A percentile compares a stretch with the other conserved stretches of the same genome.
Conservation (phyloP, 2,329 filamentous ascomycete species). For the Thielaviopsis populi region DNA sequence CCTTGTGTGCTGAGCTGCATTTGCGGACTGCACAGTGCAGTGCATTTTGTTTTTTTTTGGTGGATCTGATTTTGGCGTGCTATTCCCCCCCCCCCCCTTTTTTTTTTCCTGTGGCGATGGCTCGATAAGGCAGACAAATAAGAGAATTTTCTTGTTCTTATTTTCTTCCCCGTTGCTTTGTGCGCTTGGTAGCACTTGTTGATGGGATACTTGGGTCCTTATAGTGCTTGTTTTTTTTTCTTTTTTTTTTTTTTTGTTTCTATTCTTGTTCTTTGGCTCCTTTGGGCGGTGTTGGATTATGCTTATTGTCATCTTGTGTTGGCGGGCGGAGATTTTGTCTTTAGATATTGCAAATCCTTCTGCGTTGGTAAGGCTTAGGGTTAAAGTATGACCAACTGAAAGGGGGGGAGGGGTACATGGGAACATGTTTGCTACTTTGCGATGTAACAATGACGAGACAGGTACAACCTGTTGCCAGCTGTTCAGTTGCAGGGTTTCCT, state of each 20-base stretch:
- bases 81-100: too few relatives aligned
- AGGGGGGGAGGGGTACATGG: not conserved
- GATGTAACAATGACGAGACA: not conserved
- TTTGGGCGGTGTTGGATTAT: constrained; percentile 1
- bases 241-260: not conserved
- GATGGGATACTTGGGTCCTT: not conserved
- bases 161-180: not conserved
- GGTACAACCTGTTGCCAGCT: not conserved
- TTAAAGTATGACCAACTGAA: not conserved
- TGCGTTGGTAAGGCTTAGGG: not conserved
- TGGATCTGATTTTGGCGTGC: not conserved
- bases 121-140: not conserved
- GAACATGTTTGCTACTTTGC: not conserved
- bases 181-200: not conserved
- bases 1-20: not conserved
- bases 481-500: not conserved
- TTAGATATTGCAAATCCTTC: not conserved
- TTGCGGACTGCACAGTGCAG: not conserved
- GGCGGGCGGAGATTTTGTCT: not conserved
- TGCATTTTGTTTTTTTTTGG: not conserved
- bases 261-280: not conserved
- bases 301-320: constrained; percentile 4
- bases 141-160: not conserved
- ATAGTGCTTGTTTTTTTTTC: not conserved
- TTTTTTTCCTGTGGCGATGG: not conserved